A percentile compares a stretch with the other conserved stretches of the same genome.
Conservation (phyloP, 2,329 filamentous ascomycete genomes). For the Chrysosporium keratinophilum region DNA sequence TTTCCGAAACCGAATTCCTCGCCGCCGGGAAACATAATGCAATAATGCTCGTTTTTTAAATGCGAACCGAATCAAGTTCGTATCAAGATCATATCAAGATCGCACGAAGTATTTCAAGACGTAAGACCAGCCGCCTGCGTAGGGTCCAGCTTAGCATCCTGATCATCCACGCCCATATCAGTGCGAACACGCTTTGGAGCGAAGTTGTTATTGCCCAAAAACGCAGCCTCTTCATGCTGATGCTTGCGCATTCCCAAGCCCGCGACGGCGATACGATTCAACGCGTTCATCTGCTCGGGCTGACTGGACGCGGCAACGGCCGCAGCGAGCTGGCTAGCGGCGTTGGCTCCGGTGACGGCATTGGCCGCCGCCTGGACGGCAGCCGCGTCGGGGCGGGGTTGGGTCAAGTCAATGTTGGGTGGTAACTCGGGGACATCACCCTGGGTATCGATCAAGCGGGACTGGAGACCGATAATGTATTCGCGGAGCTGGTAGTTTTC, state of each 20-base stretch:
- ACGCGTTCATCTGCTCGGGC: conserved; percentile 32
- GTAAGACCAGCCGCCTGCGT: neutral
- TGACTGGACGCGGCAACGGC: conserved; percentile 11
- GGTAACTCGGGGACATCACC: conserved; percentile 79
- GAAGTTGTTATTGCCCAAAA: conserved; percentile 25
- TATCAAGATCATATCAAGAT: neutral
- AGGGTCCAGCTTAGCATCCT: neutral
- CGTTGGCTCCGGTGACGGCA: conserved; percentile 6
- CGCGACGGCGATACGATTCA: conserved; percentile 37
- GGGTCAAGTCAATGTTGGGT: conserved; percentile 61
- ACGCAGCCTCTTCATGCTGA: conserved; percentile 30
- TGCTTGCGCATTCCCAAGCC: conserved; percentile 37
- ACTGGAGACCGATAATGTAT: conserved; percentile 85
- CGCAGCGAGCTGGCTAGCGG: neutral
- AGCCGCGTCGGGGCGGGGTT: conserved; percentile 37
- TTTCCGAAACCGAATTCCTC: neutral
- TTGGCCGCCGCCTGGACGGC: conserved; percentile 12
- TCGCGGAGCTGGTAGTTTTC: conserved; percentile 88
- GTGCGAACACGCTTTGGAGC: conserved; percentile 21
- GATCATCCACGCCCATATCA: conserved; percentile 5
- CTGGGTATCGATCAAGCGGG: conserved; percentile 69
- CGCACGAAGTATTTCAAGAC: neutral
- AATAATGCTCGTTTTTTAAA: neutral
- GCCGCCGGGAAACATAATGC: neutral
- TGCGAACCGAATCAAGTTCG: too few species aligned